phyloP scores from a whole-genome alignment of 495 filamentous ascomycete genomes.

The Trichoderma orchidacearum region DNA sequence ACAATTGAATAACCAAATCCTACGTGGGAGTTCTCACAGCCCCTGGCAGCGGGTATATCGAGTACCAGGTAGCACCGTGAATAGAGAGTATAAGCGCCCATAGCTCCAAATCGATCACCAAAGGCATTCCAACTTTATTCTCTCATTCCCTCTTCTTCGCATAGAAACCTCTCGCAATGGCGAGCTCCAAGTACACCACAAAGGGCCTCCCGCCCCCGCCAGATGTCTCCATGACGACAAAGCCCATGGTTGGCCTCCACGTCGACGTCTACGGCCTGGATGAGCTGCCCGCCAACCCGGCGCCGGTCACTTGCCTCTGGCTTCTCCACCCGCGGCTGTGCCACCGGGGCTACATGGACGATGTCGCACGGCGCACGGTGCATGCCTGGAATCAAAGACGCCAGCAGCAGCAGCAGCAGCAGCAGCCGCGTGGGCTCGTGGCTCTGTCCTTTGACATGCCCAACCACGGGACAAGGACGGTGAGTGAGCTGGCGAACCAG shows the following conservation, averaged over 20 bases:
- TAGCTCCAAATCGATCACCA: too few relatives aligned
- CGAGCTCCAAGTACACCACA: neutral
- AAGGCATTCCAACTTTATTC: too few relatives aligned
- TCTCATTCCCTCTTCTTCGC: too few relatives aligned
- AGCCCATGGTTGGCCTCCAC: conserved; percentile 62
- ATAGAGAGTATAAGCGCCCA: too few relatives aligned
- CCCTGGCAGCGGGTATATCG: too few relatives aligned
- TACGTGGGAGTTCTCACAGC: too few relatives aligned
- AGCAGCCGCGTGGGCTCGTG: conserved; percentile 42
- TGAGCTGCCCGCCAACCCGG: conserved; percentile 40
- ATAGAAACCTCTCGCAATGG: too few relatives aligned
- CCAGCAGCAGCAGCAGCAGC: neutral
- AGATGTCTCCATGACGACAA: conserved; percentile 43
- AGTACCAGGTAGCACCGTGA: too few relatives aligned
- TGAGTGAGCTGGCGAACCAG: conserved; percentile 46
- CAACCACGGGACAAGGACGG: conserved; percentile 69
- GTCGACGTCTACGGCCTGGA: conserved; percentile 66
- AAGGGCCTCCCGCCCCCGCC: conserved; percentile 16
- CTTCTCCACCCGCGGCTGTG: conserved; percentile 68
- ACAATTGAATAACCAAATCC: too few relatives aligned
- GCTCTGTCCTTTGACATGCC: conserved; percentile 77
- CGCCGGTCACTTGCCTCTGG: conserved; percentile 60
- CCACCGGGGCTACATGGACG: conserved; percentile 55
- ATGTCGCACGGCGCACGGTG: conserved; percentile 22
- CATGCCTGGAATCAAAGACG: conserved; percentile 19